A percentile compares a stretch with the other conserved stretches of the same genome.
phyloP scores from a whole-genome alignment of 768 basidiomycete genomes.

The Phlegmacium glaucopus region DNA sequence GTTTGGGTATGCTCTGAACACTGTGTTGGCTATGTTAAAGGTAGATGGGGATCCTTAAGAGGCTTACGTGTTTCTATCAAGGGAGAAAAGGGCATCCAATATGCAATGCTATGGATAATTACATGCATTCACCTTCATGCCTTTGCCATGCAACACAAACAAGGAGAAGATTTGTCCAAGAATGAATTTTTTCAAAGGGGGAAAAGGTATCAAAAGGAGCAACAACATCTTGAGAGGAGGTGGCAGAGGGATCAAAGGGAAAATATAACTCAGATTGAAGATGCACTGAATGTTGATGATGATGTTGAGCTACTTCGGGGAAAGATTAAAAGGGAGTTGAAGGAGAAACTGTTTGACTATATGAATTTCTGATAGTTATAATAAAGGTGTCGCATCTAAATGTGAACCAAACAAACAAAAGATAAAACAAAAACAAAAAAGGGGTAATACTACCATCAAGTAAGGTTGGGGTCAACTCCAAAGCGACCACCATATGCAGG shows the following conservation, averaged over 20 bases:
- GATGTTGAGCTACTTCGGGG: constrained; percentile 13
- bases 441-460: background rate
- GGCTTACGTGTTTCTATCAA: constrained; percentile 23
- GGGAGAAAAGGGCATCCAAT: constrained; percentile 6
- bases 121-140: constrained; percentile 28
- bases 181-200: constrained; percentile 8
- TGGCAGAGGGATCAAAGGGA: constrained; percentile 4
- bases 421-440: background rate
- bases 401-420: background rate
- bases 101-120: constrained; percentile 24
- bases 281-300: constrained; percentile 4
- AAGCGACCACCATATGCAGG: background rate
- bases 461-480: background rate
- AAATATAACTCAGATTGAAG: constrained; percentile 3
- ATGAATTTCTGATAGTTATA: background rate
- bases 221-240: background rate
- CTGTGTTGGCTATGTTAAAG: constrained; percentile 27
- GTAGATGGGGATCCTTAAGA: constrained; percentile 21
- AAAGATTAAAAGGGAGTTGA: constrained; percentile 19
- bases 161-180: constrained; percentile 3
- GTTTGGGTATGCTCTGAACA: constrained; percentile 29
- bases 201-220: background rate
- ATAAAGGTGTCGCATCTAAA: too few species aligned
- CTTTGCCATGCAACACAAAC: constrained; percentile 24
- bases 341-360: constrained; percentile 12